A percentile compares a stretch with the other conserved stretches of the same genome.
phyloP scores from a whole-genome alignment of 2,329 filamentous ascomycete species.

The Epichloe bromicola region DNA sequence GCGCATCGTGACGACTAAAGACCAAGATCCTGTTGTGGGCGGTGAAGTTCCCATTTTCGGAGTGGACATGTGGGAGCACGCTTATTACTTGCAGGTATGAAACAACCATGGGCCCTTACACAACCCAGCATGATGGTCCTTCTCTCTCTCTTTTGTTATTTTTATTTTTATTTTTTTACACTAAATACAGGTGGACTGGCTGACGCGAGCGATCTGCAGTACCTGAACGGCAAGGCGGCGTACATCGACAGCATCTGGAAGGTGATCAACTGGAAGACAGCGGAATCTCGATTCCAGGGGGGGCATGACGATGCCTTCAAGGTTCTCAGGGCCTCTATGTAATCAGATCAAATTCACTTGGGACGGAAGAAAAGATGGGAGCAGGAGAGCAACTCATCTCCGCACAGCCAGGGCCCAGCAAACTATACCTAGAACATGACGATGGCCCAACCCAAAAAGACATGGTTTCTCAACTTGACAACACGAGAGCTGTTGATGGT shows the following conservation, averaged over 20 bases:
- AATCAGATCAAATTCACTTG: conserved; percentile 3
- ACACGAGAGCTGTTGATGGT: too few relatives aligned
- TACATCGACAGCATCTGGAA: conserved; percentile 70
- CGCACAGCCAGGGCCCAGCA: too few relatives aligned
- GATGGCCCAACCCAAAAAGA: too few relatives aligned
- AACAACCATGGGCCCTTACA: not conserved
- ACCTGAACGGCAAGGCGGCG: conserved; percentile 60
- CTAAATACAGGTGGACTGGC: not conserved
- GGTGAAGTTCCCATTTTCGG: conserved; percentile 59
- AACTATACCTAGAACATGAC: too few relatives aligned
- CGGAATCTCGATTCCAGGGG: conserved; percentile 48
- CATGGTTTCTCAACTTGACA: too few relatives aligned
- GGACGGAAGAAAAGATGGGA: too few relatives aligned
- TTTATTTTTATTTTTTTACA: not conserved
- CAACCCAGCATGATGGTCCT: too few relatives aligned
- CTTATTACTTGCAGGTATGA: conserved; percentile 68
- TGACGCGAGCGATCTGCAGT: conserved; percentile 35
- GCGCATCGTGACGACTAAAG: conserved; percentile 68
- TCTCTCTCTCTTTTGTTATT: not conserved
- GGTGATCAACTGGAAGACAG: conserved; percentile 64
- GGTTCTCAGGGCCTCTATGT: conserved; percentile 29
- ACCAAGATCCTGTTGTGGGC: conserved; percentile 63
- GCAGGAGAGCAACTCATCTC: too few relatives aligned
- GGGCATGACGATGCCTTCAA: conserved; percentile 35
- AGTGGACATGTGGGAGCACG: conserved; percentile 89